phyloP scores from a whole-genome alignment of 1,139 yeast species.

The Nadsonia starkeyi-henricii region DNA sequence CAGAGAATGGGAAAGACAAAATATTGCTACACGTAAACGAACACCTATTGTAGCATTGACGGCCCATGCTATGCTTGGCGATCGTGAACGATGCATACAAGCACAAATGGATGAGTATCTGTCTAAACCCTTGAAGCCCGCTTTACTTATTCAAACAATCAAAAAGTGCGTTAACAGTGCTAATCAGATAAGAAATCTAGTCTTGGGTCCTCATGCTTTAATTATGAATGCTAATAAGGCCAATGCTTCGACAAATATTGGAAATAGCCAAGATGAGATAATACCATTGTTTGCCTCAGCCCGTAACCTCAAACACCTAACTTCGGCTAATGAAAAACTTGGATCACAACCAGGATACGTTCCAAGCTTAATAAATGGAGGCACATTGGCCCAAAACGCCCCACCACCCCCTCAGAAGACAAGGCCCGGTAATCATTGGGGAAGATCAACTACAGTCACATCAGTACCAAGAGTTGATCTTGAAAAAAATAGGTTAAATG shows the following conservation, averaged over 20 bases:
- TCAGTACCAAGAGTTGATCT: conserved; percentile 4
- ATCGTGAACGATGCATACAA: conserved; percentile 68
- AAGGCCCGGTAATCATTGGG: conserved; percentile 2
- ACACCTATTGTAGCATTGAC: conserved; percentile 83
- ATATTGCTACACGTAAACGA: conserved; percentile 59
- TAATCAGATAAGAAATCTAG: conserved; percentile 25
- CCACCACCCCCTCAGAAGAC: neutral
- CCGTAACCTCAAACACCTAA: conserved; percentile 3
- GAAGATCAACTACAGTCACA: conserved; percentile 5
- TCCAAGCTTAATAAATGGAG: no score
- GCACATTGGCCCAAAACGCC: neutral
- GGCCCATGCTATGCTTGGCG: conserved; percentile 88
- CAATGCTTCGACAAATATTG: conserved; percentile 2
- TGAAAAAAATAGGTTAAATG: conserved; percentile 1
- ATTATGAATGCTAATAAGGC: conserved; percentile 3
- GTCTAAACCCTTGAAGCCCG: conserved; percentile 76
- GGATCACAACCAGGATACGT: conserved; percentile 4
- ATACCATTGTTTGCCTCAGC: conserved; percentile 4
- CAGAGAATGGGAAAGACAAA: conserved; percentile 75
- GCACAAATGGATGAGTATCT: conserved; percentile 89
- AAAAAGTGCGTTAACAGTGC: conserved; percentile 59
- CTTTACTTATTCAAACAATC: conserved; percentile 67
- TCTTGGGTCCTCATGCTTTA: conserved; percentile 21
- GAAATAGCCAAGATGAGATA: conserved; percentile 4
- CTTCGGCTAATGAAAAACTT: conserved; percentile 1